phyloP scores from a whole-genome alignment of 2,329 filamentous ascomycete genomes.

The Aspergillus quadricinctus region DNA sequence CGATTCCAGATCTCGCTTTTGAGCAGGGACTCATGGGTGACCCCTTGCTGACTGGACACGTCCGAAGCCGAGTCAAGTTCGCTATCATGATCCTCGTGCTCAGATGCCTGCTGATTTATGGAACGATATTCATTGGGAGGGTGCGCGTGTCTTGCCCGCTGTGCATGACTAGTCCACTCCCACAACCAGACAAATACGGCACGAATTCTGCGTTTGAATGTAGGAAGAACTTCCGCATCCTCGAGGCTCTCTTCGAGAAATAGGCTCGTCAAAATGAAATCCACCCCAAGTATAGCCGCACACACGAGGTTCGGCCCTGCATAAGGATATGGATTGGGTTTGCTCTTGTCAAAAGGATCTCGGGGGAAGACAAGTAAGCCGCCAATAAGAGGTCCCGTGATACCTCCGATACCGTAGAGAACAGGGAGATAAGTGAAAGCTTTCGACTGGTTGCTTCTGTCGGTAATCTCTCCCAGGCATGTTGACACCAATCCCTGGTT shows the following conservation, averaged over 20 bases:
- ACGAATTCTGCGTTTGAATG: slow-evolving; percentile 54
- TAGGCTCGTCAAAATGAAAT: slow-evolving; percentile 68
- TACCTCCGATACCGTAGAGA: slow-evolving; percentile 91
- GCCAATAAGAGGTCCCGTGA: slow-evolving; percentile 88
- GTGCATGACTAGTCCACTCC: slow-evolving; percentile 59
- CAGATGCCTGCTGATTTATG: slow-evolving; percentile 20
- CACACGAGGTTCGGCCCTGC: slow-evolving; percentile 77
- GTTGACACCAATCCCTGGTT: slow-evolving; percentile 94
- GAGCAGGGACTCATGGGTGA: slow-evolving; percentile 47
- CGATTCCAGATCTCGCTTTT: slow-evolving; percentile 65
- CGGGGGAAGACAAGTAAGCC: slow-evolving; percentile 70
- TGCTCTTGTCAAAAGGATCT: slow-evolving; percentile 50
- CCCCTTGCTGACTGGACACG: slow-evolving; percentile 32
- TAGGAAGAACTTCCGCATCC: slow-evolving; percentile 58
- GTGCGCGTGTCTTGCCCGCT: slow-evolving; percentile 56
- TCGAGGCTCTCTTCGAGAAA: slow-evolving; percentile 86
- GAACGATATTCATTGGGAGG: slow-evolving; percentile 28
- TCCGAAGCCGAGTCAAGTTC: slow-evolving; percentile 44
- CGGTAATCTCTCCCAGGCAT: slow-evolving; percentile 89
- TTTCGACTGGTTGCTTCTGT: slow-evolving; percentile 86
- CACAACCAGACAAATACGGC: slow-evolving; percentile 64
- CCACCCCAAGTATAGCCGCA: slow-evolving; percentile 65
- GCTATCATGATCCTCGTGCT: slow-evolving; percentile 37
- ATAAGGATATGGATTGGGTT: slow-evolving; percentile 68
- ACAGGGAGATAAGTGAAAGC: slow-evolving; percentile 94